phyloP scores from a whole-genome alignment of 768 basidiomycete genomes.

The Obba rivulosa region DNA sequence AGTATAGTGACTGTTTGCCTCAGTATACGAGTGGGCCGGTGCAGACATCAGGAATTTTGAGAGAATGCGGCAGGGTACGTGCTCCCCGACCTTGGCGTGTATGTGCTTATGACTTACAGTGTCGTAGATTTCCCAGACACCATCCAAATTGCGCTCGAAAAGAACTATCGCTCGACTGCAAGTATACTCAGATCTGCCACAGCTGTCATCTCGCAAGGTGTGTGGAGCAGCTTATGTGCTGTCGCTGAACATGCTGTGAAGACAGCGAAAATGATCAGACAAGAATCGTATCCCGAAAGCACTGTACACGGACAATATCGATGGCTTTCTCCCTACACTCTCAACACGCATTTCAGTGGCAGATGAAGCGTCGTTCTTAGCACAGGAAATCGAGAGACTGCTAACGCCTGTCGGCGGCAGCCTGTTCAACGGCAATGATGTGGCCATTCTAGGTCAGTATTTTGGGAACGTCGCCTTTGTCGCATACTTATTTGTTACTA shows the following conservation, averaged over 20 bases:
- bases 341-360: conserved; percentile 46
- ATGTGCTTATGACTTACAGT: not conserved
- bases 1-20: not conserved
- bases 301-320: conserved; percentile 61
- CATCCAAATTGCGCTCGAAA: conserved; percentile 68
- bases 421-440: conserved; percentile 67
- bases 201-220: conserved; percentile 79
- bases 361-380: conserved; percentile 70
- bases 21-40: conserved; percentile 84
- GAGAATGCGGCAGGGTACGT: conserved; percentile 60
- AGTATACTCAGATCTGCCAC: conserved; percentile 68
- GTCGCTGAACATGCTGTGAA: no score
- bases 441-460: conserved; percentile 69
- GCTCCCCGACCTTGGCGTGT: not conserved
- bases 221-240: conserved; percentile 3
- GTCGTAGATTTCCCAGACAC: conserved; percentile 58
- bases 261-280: conserved; percentile 37
- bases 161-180: conserved; percentile 84
- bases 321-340: conserved; percentile 56
- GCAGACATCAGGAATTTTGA: conserved; percentile 71
- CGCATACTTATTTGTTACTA: no score
- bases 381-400: conserved; percentile 69
- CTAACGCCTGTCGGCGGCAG: conserved; percentile 64
- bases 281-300: conserved; percentile 70
- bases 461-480: no score